Percentiles rank a stretch among this genome's conserved stretches.
phyloP scores from a whole-genome alignment of 345 rosid genomes.

The Sisymbrium altissimum region DNA sequence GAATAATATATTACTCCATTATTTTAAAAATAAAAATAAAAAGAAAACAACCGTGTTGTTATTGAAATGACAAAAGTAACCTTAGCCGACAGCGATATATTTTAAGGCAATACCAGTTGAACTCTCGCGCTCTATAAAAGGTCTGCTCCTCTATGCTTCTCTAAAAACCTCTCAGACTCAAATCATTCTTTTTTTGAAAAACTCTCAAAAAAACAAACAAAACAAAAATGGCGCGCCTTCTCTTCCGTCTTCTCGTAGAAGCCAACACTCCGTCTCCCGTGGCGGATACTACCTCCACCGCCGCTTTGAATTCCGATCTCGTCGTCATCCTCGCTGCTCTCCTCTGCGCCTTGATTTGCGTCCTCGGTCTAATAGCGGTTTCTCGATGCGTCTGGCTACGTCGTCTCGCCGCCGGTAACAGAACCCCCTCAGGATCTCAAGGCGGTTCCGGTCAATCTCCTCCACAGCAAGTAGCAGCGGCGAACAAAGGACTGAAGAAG shows the following conservation, averaged over 20 bases:
- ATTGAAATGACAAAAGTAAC: not conserved
- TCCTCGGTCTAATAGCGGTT: constrained; percentile 77
- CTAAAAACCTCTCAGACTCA: constrained; percentile 16
- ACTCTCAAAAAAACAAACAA: not conserved
- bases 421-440: constrained; percentile 16
- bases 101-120: not conserved
- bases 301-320: constrained; percentile 66
- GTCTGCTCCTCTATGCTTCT: constrained; percentile 2
- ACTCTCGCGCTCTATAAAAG: constrained; percentile 20
- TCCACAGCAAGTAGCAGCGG: constrained; percentile 38
- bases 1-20: not conserved
- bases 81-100: constrained; percentile 14
- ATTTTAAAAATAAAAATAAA: too few relatives aligned
- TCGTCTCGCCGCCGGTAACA: constrained; percentile 48
- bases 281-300: constrained; percentile 33
- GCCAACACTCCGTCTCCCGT: constrained; percentile 10
- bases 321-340: constrained; percentile 92
- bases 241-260: constrained; percentile 37
- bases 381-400: constrained; percentile 96
- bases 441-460: constrained; percentile 8
- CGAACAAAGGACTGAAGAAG: constrained; percentile 83
- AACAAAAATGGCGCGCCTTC: not conserved
- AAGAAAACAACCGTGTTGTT: not conserved
- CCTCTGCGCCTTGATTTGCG: constrained; percentile 85
- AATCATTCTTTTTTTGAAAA: constrained; percentile 7